Base-by-base conservation (phyloP, 2,329 filamentous ascomycete species). In the Colletotrichum sp. region DNA sequence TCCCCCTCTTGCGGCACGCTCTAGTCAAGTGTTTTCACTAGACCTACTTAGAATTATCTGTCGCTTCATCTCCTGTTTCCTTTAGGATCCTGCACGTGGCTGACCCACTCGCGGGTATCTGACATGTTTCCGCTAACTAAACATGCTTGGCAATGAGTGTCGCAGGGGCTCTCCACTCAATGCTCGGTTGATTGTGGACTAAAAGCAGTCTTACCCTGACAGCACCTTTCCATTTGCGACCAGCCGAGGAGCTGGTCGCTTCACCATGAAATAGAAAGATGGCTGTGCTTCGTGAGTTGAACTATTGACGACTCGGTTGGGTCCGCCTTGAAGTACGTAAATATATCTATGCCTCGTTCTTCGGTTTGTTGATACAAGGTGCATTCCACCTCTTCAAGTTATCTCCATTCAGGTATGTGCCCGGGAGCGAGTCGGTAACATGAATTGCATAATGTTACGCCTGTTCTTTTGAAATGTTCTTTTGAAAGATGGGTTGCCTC, bases 401-500 rank as follows among this genome's bases (percentile, higher is more conserved):
- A 12, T 48, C 36, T 39, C 19, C 7, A 39, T 19, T n/a, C 11
- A 11, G 39, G 39, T 44, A 2, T 44, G 39, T 44, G 39, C 5
- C 8, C 39, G 16, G 39, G 19, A 11, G 5, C 0, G 8, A 44
- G n/a, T 6, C 19, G 8, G 19, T 0, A n/a, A 44, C 19, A 1
- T 44, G 1, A 12, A 44, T 44, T 44, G 0, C 39, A 2, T 44
- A 0, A 11, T 44, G 19, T 44, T n/a, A 6, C 5, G 39, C 5
- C 3, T 44, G 39, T n/a, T 44, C 39, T n/a, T n/a, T n/a, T n/a
- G n/a, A n/a, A n/a, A n/a, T n/a, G n/a, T n/a, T n/a, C n/a, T n/a
- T n/a, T 44, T 3, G 0, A 11, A n/a, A n/a, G 16, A 44, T 44
- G 0, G 0, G 9, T 11, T 44, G 39, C 39, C 16, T 44, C 8